Conservation (phyloP, 164 flowering plant species). For the Stephania cephalantha region DNA sequence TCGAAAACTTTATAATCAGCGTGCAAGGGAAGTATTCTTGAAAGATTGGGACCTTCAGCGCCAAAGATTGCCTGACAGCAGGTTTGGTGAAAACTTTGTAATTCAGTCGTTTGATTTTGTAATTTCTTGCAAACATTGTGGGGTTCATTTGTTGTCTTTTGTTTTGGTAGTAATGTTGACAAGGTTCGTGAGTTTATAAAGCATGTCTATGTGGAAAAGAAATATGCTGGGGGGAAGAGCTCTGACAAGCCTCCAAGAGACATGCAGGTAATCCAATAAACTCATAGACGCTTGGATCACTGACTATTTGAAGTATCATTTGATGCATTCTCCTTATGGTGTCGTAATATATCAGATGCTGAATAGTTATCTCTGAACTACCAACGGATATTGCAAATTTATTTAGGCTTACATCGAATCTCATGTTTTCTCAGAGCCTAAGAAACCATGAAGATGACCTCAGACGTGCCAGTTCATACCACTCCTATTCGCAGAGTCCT, state of each 20-base stretch:
- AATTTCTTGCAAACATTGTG: background rate
- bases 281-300: background rate
- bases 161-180: slow-evolving; percentile 61
- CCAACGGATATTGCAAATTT: background rate
- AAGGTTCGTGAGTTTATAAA: slow-evolving; percentile 76
- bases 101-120: background rate
- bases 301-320: background rate
- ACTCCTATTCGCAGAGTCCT: slow-evolving; percentile 97
- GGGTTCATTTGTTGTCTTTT: slow-evolving; percentile 13
- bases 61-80: slow-evolving; percentile 71
- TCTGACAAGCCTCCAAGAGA: slow-evolving; percentile 78
- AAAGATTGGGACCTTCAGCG: slow-evolving; percentile 74
- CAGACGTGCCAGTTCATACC: slow-evolving; percentile 95
- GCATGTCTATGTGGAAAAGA: slow-evolving; percentile 64
- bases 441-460: slow-evolving; percentile 55
- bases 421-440: slow-evolving; percentile 30
- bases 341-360: background rate
- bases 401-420: slow-evolving; percentile 9
- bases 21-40: slow-evolving; percentile 80
- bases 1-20: slow-evolving; percentile 37
- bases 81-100: slow-evolving; percentile 32
- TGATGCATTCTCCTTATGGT: background rate
- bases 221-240: slow-evolving; percentile 52
- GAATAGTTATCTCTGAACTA: slow-evolving; percentile 1
- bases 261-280: slow-evolving; percentile 39